Percentiles rank a stretch among this genome's conserved stretches.
These are phyloP conservation scores for Saprolegnia parasitica DNA, from an alignment of 352 stramenopile species.

Conservation along the genomic window DNA sequence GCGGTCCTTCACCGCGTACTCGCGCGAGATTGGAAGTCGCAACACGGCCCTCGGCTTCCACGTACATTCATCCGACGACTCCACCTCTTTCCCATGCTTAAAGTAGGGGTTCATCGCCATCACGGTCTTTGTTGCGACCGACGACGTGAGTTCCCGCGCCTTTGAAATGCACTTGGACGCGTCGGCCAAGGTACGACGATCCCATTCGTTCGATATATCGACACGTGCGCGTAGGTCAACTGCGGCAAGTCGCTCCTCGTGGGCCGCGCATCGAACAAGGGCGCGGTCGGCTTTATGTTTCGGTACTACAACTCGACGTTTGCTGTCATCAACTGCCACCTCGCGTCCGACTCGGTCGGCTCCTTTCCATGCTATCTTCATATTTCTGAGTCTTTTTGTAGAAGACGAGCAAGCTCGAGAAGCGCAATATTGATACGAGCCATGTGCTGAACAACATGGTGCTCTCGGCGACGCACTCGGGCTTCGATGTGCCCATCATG, in stretches of 20 bases:
- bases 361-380: background rate
- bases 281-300: constrained; percentile 83
- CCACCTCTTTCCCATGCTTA: too few relatives aligned
- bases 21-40: constrained; percentile 72
- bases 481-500: constrained; percentile 75
- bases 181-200: constrained; percentile 23
- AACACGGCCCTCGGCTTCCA: constrained; percentile 78
- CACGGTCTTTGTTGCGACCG: constrained; percentile 72
- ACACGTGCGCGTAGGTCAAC: constrained; percentile 69
- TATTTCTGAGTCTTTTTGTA: constrained; percentile 8
- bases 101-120: constrained; percentile 73
- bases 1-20: constrained; percentile 73
- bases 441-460: constrained; percentile 78
- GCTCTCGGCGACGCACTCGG: constrained; percentile 74
- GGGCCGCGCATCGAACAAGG: constrained; percentile 84
- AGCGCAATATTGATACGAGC: constrained; percentile 77
- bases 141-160: constrained; percentile 49
- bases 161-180: constrained; percentile 69
- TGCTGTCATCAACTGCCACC: constrained; percentile 82
- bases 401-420: constrained; percentile 52
- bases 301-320: constrained; percentile 85
- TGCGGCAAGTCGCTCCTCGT: constrained; percentile 72
- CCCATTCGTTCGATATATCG: too few relatives aligned
- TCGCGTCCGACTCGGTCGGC: constrained; percentile 73
- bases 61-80: background rate